Evolutionary conservation across 306 rosid genomes (phyloP), one percentile per base, ranked within the genome.

Genomic region (Cercis canadensis): DNA sequence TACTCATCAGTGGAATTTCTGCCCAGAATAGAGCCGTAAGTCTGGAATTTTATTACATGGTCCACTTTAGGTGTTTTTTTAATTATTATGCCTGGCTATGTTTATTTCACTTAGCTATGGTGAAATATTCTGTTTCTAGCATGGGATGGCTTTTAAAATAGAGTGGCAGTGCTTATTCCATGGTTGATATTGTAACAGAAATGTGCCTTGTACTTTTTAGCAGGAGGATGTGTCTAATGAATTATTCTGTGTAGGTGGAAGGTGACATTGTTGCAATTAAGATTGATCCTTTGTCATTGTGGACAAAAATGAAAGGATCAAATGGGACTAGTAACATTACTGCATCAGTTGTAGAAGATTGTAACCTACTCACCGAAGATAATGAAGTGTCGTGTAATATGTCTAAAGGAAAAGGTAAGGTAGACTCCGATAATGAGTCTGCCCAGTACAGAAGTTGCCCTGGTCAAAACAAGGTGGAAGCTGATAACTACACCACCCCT

Each of bases 11-110:
- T 70, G 97, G 97, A 75, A 71, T 77, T 74, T 72, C 81, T 6
- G 75, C 87, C 78, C 98, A 94, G 83, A 94, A 90, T 75, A 90
- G 97, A 90, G 98, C 98, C 71, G 98, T 94, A 80, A 89, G 97
- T 84, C 6, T 64, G 69, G 47, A 67, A n/a, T 11, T 55, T 58
- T 54, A n/a, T 43, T 12, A 60, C 67, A 57, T 14, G 6, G 37
- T 16, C 14, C 11, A 34, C 43, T 19, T 34, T 15, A 18, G 50
- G 4, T 50, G 32, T 40, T 18, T 59, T 17, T 17, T 37, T 58
- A 6, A 17, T n/a, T n/a, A n/a, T n/a, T n/a, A n/a, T n/a, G n/a
- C n/a, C n/a, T n/a, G n/a, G n/a, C n/a, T n/a, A n/a, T n/a, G n/a
- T n/a, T n/a, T n/a, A n/a, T n/a, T n/a, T n/a, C n/a, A n/a, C n/a